Conservation (phyloP, 164 flowering plant species). For the Protea cynaroides region DNA sequence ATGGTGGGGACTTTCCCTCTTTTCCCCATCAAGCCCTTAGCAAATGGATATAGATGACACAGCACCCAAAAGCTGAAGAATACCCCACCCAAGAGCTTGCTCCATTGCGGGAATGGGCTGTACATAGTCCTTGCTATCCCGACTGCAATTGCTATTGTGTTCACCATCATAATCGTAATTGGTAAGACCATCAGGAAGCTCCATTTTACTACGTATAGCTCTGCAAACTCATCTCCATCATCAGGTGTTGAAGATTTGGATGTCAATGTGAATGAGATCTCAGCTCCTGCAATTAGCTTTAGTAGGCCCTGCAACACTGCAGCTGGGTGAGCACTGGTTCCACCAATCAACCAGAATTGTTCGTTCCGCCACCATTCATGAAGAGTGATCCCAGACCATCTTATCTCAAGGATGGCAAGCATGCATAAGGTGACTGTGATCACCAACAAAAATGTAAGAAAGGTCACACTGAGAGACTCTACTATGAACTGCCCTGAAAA, state of each 20-base stretch:
- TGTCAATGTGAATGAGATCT: conserved; percentile 86
- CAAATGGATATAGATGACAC: conserved; percentile 83
- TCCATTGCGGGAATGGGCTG: conserved; percentile 83
- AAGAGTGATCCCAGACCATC: conserved; percentile 82
- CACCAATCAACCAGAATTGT: conserved; percentile 95
- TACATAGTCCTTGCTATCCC: conserved; percentile 77
- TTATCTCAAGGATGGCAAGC: conserved; percentile 74
- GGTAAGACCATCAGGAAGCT: conserved; percentile 77
- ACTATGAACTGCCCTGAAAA: conserved; percentile 89
- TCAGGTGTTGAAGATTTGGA: conserved; percentile 70
- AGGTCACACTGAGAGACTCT: conserved; percentile 58
- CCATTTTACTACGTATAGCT: conserved; percentile 72
- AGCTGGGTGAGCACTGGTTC: conserved; percentile 90
- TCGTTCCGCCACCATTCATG: conserved; percentile 98
- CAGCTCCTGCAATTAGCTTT: conserved; percentile 84
- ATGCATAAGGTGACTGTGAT: conserved; percentile 73
- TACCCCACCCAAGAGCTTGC: conserved; percentile 86
- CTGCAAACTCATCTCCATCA: conserved; percentile 80
- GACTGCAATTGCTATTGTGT: conserved; percentile 67
- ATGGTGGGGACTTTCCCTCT: conserved; percentile 83
- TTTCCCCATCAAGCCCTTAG: conserved; percentile 88
- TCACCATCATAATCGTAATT: conserved; percentile 75
- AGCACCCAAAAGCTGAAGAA: conserved; percentile 96
- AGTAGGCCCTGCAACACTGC: conserved; percentile 84
- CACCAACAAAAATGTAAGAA: conserved; percentile 47